Evolutionary conservation across 2,329 filamentous ascomycete species (phyloP), one percentile per base, ranked within the genome.

Genomic region (Aspergillus alliaceus): DNA sequence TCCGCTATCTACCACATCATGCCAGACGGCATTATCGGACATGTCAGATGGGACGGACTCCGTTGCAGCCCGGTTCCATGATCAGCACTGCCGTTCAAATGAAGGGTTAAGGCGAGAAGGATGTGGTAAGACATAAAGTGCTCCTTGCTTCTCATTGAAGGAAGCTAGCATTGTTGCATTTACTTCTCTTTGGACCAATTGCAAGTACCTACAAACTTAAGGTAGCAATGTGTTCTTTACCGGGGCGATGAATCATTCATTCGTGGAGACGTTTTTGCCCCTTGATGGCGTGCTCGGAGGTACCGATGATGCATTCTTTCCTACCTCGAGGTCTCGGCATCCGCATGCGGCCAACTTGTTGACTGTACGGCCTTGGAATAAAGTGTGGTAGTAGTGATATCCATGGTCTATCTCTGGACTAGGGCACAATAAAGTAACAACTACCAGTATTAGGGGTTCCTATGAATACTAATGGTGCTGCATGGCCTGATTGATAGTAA

Each of bases 201-300:
- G 27, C 27, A 29, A 29, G 27, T 29, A 9, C 27, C 27, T 29
- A 29, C 9, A 29, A 5, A 29, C 9, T 5, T 29, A 29, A 29
- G 9, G 9, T 9, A n/a, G n/a, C n/a, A n/a, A n/a, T n/a, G n/a
- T n/a, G n/a, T n/a, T n/a, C n/a, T n/a, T n/a, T n/a, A n/a, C n/a
- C n/a, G 12, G 6, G 24, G 7, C 31, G 18, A 18, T 47, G 27
- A 47, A n/a, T 24, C 15, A 31, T 29, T 25, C 39, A 53, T 46
- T 37, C 15, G 34, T 25, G 51, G 29, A 46, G 39, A 27, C 9
- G 25, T 39, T 53, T 20, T 20, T 4, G 29, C 47, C 48, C 55
- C 40, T 56, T 54, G 61, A 63, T 63, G 58, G 54, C 61, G 61
- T 63, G 61, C 55, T 62, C 55, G 34, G 53, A 29, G 49, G 52